Percentiles rank a stretch among this genome's conserved stretches.
phyloP scores from a whole-genome alignment of 306 rosid species.

The Quercus alba region DNA sequence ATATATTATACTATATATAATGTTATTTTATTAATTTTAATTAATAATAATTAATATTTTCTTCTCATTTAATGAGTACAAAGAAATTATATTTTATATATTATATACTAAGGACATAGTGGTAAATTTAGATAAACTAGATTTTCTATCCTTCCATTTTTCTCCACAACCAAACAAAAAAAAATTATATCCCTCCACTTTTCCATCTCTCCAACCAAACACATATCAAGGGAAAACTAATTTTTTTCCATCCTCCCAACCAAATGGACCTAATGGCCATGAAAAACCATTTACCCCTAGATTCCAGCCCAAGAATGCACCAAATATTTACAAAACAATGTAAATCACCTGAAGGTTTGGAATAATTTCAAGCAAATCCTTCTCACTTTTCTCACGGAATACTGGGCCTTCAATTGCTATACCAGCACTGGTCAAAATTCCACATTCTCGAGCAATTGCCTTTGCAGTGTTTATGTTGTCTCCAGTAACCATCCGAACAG shows the following conservation, averaged over 20 bases:
- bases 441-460: constrained; percentile 98
- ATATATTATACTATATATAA: too few relatives aligned
- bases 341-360: constrained; percentile 78
- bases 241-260: neutral
- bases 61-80: too few relatives aligned
- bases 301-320: neutral
- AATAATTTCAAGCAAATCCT: constrained; percentile 59
- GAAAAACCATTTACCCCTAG: neutral
- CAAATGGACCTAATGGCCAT: neutral
- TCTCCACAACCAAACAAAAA: too few relatives aligned
- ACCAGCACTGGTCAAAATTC: constrained; percentile 80
- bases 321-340: constrained; percentile 11
- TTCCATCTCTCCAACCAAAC: too few relatives aligned
- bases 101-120: too few relatives aligned
- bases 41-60: too few relatives aligned
- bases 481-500: constrained; percentile 95
- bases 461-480: constrained; percentile 95
- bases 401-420: constrained; percentile 94
- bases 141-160: too few relatives aligned
- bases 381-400: constrained; percentile 75
- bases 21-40: too few relatives aligned
- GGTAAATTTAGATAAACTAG: too few relatives aligned
- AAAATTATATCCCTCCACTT: too few relatives aligned
- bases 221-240: rapidly evolving
- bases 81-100: too few relatives aligned